Percentiles rank a stretch among this genome's conserved stretches.
These are phyloP conservation scores for Ogataea trehalophila DNA, from an alignment of 805 yeast species.

Conservation along the genomic window DNA sequence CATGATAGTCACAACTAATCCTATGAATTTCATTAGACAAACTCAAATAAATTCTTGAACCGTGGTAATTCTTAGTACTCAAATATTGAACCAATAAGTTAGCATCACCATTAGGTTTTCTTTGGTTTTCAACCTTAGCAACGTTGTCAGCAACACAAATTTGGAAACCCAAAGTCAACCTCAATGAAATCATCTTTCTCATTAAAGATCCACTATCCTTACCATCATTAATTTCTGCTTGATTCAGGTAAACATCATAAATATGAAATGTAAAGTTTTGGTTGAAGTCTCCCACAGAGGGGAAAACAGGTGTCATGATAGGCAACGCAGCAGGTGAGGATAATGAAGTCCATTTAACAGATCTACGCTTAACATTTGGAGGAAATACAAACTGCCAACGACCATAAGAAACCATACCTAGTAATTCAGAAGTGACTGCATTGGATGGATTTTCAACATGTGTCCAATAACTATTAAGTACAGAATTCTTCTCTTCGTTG, in stretches of 20 bases:
- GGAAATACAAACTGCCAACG: constrained; percentile 94
- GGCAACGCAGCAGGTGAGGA: constrained; percentile 94
- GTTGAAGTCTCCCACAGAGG: constrained; percentile 62
- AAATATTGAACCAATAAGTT: constrained; percentile 51
- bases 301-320: constrained; percentile 71
- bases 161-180: constrained; percentile 87
- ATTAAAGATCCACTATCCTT: constrained; percentile 58
- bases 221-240: constrained; percentile 47
- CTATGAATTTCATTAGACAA: constrained; percentile 84
- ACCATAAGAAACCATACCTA: constrained; percentile 60
- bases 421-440: constrained; percentile 48
- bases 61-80: constrained; percentile 41
- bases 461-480: constrained; percentile 47
- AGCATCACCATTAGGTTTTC: constrained; percentile 52
- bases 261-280: constrained; percentile 72
- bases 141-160: constrained; percentile 74
- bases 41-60: constrained; percentile 67
- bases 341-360: constrained; percentile 89
- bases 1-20: constrained; percentile 65
- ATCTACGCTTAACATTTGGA: constrained; percentile 52
- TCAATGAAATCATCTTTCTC: constrained; percentile 80
- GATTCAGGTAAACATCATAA: constrained; percentile 70
- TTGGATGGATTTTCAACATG: constrained; percentile 74
- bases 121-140: constrained; percentile 55
- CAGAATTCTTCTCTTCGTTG: constrained; percentile 9